A percentile compares a stretch with the other conserved stretches of the same genome.
Evolutionary conservation across 768 basidiomycete genomes (phyloP).

Genomic region (Russula earlei): DNA sequence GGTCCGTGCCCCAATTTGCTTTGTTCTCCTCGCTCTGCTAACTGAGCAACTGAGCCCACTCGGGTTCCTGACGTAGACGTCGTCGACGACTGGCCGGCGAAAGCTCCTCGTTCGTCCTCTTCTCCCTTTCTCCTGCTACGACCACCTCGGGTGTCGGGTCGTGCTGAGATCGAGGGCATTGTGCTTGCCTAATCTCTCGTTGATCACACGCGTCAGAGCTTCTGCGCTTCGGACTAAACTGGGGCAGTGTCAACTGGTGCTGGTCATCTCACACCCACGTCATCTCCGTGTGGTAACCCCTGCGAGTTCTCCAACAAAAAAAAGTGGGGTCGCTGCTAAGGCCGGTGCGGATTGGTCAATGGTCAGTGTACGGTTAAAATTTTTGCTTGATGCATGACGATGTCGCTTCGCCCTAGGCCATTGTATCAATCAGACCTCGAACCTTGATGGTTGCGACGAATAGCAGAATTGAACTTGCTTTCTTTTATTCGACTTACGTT

Average conservation of each 20-base stretch:
- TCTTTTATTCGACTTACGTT: too few species aligned
- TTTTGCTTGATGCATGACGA: too few species aligned
- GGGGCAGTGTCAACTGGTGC: background rate
- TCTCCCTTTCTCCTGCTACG: background rate
- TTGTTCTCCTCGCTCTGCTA: too few species aligned
- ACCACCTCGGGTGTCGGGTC: background rate
- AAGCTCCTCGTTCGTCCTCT: background rate
- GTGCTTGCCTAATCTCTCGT: background rate
- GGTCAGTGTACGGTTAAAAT: too few species aligned
- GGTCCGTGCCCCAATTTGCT: too few species aligned
- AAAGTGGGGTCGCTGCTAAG: too few species aligned
- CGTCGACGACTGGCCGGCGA: background rate
- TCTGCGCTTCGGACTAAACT: background rate
- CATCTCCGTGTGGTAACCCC: background rate
- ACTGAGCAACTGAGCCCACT: background rate
- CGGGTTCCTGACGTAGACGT: too few species aligned
- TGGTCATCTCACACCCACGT: background rate
- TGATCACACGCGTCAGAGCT: background rate
- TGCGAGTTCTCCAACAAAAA: background rate
- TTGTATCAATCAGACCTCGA: too few species aligned
- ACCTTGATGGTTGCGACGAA: too few species aligned
- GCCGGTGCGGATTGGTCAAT: too few species aligned
- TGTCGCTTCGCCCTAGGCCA: too few species aligned
- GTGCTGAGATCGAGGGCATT: background rate
- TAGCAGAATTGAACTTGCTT: too few species aligned